Evolutionary conservation across 352 stramenopile genomes (phyloP).

Genomic region (Phytophthora podocarpi): DNA sequence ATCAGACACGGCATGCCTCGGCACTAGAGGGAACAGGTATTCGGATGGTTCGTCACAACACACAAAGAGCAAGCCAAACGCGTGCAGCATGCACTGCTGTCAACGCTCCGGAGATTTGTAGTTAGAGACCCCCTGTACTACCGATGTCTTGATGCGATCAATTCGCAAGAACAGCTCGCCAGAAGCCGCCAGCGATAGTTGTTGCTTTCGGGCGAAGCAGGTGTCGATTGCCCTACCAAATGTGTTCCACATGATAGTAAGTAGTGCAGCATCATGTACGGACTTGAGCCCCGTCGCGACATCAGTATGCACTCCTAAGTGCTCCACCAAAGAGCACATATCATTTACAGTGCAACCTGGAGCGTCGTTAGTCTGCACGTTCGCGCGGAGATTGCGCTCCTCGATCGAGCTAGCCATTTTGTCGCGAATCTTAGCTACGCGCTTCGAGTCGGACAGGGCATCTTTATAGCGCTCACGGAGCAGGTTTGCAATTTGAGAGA

Average conservation of each 20-base stretch:
- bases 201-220: too few relatives aligned
- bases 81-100: constrained; percentile 24
- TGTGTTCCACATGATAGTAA: too few relatives aligned
- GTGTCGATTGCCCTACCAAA: too few relatives aligned
- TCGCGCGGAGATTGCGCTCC: constrained; percentile 1
- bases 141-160: background rate
- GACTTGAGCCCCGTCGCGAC: too few relatives aligned
- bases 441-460: background rate
- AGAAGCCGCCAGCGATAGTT: too few relatives aligned
- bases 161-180: constrained; percentile 4
- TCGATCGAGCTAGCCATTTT: constrained; percentile 7
- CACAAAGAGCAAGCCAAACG: too few relatives aligned
- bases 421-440: constrained; percentile 4
- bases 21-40: background rate
- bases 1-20: background rate
- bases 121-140: constrained; percentile 14
- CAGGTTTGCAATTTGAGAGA: background rate
- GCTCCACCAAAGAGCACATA: too few relatives aligned
- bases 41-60: constrained; percentile 1
- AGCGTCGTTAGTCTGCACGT: constrained; percentile 3
- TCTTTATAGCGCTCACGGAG: background rate
- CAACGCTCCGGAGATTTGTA: constrained; percentile 1
- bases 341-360: background rate
- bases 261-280: too few relatives aligned
- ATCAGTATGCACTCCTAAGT: too few relatives aligned